Evolutionary conservation across 371 early-diverging fungal genomes (phyloP), one percentile per base, ranked within the genome.

Genomic region (Rhizopus microsporus): DNA sequence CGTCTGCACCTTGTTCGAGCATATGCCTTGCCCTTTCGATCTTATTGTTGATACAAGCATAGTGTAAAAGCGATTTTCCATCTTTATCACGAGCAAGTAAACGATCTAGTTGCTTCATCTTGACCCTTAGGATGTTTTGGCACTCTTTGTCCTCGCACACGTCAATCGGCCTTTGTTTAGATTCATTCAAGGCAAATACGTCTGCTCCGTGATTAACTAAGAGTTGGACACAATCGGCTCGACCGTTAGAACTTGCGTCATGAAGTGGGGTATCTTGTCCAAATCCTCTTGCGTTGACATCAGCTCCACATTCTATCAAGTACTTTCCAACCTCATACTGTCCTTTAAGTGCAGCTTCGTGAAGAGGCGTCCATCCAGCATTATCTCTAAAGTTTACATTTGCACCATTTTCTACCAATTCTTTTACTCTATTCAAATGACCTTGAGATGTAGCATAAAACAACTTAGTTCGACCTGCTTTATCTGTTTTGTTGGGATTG

Each of bases 181-280:
- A 75, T 16, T 74, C 72, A 52, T 90, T 86, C 45, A 82, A 59
- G 10, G 82, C 81, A 62, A 76, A 69, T 0, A 83, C 77, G 61
- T 88, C 80, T 6, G 89, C 89, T 7, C 87, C 89, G 13, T 75
- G 60, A 17, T 81, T 68, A 3, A 88, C 60, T 29, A 93, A 65
- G 8, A 83, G 53, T 50, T 81, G 69, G 4, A 88, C 87, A 54
- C 78, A 74, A 17, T 84, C 83, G 7, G 75, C 57, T 42, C 84
- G 81, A 0, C 88, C 89, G 60, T 88, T 87, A 35, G 86, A 72
- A 29, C 87, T 80, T 8, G 92, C 92, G 71, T 92, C 92, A 70
- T 93, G 93, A 32, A 94, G 56, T 12, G 95, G 86, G 7, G 93
- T 90, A 45, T 86, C 86, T 43, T 83, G 78, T 48, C 87, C 86